These are phyloP conservation scores for Neobulgaria alba DNA, from an alignment of 2,329 filamentous ascomycete species.

Conservation along the genomic window DNA sequence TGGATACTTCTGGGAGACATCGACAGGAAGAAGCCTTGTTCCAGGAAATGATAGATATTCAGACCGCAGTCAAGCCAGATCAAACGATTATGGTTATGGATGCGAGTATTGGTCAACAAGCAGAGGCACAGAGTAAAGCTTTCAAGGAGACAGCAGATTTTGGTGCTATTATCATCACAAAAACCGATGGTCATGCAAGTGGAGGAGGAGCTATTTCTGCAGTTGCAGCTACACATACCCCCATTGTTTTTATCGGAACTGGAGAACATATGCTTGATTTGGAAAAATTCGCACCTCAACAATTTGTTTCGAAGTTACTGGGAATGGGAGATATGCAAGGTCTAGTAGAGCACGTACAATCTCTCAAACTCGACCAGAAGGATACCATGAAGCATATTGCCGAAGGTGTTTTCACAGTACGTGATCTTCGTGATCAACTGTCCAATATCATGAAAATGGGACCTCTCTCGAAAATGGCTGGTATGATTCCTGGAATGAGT, in stretches of 20 bases:
- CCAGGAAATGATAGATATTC: conserved; percentile 96
- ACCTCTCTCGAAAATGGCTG: conserved; percentile 90
- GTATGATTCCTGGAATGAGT: conserved; percentile 94
- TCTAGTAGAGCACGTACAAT: conserved; percentile 92
- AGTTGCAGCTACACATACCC: conserved; percentile 90
- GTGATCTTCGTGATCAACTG: conserved; percentile 89
- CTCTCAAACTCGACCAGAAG: conserved; percentile 91
- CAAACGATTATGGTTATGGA: conserved; percentile 99
- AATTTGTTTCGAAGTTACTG: conserved; percentile 87
- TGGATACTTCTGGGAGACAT: conserved; percentile 93
- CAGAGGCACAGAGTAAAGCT: conserved; percentile 86
- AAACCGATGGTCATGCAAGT: conserved; percentile 91
- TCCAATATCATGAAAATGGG: conserved; percentile 99
- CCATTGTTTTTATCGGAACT: conserved; percentile 96
- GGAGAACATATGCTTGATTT: conserved; percentile 96
- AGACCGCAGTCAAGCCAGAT: conserved; percentile 79
- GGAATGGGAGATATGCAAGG: conserved; percentile 98
- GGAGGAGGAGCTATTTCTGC: conserved; percentile 97
- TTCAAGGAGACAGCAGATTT: conserved; percentile 98
- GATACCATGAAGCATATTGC: conserved; percentile 99
- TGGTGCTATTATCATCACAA: conserved; percentile 97
- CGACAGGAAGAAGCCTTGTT: conserved; percentile 92
- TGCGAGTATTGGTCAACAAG: conserved; percentile 91
- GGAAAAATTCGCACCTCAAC: conserved; percentile 84
- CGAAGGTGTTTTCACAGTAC: conserved; percentile 90